Conservation (phyloP, 1,284 basidiomycete genomes). For the Cutaneotrichosporon sp. region DNA sequence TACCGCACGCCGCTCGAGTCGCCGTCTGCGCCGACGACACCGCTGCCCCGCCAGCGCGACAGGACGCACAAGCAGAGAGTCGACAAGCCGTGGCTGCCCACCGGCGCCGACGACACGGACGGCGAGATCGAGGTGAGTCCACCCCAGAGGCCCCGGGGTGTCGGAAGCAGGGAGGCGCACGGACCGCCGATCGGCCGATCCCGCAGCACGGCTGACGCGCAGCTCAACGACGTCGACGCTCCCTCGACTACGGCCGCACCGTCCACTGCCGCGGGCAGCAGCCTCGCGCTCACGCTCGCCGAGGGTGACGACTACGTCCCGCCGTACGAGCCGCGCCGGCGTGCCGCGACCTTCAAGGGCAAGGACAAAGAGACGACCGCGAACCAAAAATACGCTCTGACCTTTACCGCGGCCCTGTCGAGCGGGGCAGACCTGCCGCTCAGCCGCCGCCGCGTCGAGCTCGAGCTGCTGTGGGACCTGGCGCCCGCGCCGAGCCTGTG, state of each 20-base stretch:
- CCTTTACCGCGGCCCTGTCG: constrained; percentile 23
- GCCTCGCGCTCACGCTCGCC: too few relatives aligned
- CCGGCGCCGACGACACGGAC: constrained; percentile 1
- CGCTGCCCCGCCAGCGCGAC: not conserved
- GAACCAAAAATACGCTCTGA: constrained; percentile 18
- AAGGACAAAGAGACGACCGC: not conserved
- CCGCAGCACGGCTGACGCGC: constrained; percentile 1
- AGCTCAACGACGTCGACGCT: constrained; percentile 16
- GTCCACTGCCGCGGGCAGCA: not conserved
- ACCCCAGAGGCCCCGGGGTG: too few relatives aligned
- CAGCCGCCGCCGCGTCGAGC: constrained; percentile 26
- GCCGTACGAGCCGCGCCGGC: constrained; percentile 16
- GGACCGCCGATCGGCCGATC: too few relatives aligned
- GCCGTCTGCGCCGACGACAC: not conserved
- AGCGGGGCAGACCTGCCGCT: constrained; percentile 18
- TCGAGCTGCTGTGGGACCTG: constrained; percentile 27
- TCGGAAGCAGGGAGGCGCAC: too few relatives aligned
- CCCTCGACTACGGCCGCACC: not conserved
- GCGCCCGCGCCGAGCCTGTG: constrained; percentile 9
- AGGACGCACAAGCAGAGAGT: not conserved
- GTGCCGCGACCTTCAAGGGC: not conserved
- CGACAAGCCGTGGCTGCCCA: constrained; percentile 1
- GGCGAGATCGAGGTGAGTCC: constrained; percentile 15
- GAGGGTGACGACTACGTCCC: constrained; percentile 14
- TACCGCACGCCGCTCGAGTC: too few relatives aligned